Base-by-base conservation (phyloP, 2,329 filamentous ascomycete genomes). In the Plectosphaerella cucumerina region DNA sequence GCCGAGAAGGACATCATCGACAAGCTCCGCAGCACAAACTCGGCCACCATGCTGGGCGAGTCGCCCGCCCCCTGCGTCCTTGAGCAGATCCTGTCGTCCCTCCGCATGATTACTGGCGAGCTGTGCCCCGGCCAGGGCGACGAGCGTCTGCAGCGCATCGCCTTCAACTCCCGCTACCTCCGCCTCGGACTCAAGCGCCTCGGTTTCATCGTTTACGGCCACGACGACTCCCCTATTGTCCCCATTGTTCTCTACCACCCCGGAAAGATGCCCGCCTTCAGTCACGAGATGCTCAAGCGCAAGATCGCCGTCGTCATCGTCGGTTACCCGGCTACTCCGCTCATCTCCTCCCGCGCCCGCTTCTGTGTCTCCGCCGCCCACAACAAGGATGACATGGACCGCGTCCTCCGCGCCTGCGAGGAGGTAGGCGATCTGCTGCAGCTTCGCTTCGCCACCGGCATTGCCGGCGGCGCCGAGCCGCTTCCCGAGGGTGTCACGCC, bases 111-210 rank as follows among this genome's bases (percentile, higher is more conserved):
- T 67, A 86, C 83, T 47, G 94, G 94, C 49, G 92, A 97, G 53
- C 74, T 97, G 41, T 80, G 82, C 51, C 92, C 92, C 15, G 93
- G 93, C 4, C 92, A 99, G 71, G 94, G 94, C 52, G 90, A 96
- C 69, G 94, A 99, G 74, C 88, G 94, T 57, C 81, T 99, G 43
- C 92, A 97, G 72, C 87, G 94, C 60, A 88, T 99, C 59, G 92
- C 93, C 47, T 99, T 97, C 81, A 99, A 99, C 80, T 97, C 92
- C 20, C 86, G 94, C 44, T 99, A 99, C 68, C 89, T 99, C n/a
- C 90, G 94, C 53, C 85, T 99, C 23, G 94, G 94, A 59, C 82
- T 99, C 63, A 99, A 99, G 80, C 89, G 94, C 60, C 85, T 99
- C 48, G 94, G 94, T 47, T 93, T 91, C 73, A 99, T 99, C 65